phyloP scores from a whole-genome alignment of 441 rosid genomes.

The Kokia cookei region DNA sequence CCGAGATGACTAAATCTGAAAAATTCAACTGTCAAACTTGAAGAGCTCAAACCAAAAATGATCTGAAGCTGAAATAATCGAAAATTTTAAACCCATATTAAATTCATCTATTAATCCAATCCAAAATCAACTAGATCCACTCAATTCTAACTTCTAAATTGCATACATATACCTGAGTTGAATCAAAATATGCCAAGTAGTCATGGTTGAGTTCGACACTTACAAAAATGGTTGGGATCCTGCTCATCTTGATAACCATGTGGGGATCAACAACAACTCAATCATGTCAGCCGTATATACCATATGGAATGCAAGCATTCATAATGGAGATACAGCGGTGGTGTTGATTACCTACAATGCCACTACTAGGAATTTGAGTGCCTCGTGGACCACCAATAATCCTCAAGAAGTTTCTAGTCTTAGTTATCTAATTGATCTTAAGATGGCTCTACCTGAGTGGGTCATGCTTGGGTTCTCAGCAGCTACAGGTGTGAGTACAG shows the following conservation, averaged over 20 bases:
- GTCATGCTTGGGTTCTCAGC: conserved; percentile 12
- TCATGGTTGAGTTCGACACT: neutral
- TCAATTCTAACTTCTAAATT: too few species aligned
- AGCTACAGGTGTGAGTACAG: neutral
- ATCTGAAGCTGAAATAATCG: too few species aligned
- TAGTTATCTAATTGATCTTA: conserved; percentile 1
- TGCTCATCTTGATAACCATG: neutral
- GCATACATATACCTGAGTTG: too few species aligned
- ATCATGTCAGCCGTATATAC: neutral
- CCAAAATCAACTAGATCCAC: too few species aligned
- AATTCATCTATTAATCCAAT: too few species aligned
- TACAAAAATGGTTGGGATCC: neutral
- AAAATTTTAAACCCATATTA: too few species aligned
- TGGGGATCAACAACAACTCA: neutral
- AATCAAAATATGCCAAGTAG: too few species aligned
- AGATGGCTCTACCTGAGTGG: conserved; percentile 8
- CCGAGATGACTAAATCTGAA: rapidly evolving
- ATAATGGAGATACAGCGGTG: conserved; percentile 7
- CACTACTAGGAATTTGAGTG: conserved; percentile 25
- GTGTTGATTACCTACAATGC: conserved; percentile 23
- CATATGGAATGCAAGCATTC: conserved; percentile 1
- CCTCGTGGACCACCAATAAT: conserved; percentile 19
- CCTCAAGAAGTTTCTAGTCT: conserved; percentile 20
- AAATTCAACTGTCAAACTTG: too few species aligned
- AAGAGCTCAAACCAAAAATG: too few species aligned